Evolutionary conservation across 2,329 filamentous ascomycete species (phyloP).

Genomic region (Hortaea werneckii): DNA sequence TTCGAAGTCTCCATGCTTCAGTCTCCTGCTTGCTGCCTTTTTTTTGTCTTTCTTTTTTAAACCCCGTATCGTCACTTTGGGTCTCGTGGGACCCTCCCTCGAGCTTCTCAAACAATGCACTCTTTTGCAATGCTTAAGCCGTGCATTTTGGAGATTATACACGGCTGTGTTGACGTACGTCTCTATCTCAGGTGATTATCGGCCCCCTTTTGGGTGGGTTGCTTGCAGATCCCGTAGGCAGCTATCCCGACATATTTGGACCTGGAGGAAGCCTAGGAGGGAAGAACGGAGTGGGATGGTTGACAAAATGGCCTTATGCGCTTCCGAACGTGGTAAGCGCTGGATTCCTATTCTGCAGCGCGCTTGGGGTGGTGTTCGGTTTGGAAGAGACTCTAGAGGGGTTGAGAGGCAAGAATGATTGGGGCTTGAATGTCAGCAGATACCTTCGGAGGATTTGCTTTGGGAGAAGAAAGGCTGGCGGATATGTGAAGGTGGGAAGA

Average conservation of each 20-base stretch:
- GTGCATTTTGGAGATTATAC: too few species aligned
- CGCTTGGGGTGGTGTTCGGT: conserved; percentile 49
- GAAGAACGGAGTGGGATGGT: conserved; percentile 44
- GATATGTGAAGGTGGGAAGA: conserved; percentile 23
- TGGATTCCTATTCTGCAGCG: conserved; percentile 46
- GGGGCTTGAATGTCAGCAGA: conserved; percentile 28
- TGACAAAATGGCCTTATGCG: conserved; percentile 61
- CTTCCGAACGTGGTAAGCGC: conserved; percentile 60
- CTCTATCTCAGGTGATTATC: conserved; percentile 27
- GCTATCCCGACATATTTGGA: conserved; percentile 54
- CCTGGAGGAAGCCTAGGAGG: conserved; percentile 48
- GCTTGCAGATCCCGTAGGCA: conserved; percentile 55
- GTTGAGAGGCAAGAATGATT: conserved; percentile 31
- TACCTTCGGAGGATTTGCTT: conserved; percentile 29
- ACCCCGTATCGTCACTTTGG: too few species aligned
- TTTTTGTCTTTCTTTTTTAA: too few species aligned
- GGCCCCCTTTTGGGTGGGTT: conserved; percentile 51
- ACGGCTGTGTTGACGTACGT: too few species aligned
- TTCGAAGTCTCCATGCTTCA: too few species aligned
- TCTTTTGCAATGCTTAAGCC: too few species aligned
- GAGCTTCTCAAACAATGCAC: too few species aligned
- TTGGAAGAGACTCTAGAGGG: conserved; percentile 50
- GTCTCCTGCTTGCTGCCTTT: too few species aligned
- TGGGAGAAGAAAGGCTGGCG: conserved; percentile 15
- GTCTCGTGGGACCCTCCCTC: too few species aligned